These are phyloP conservation scores for Trametes villosa DNA, from an alignment of 768 basidiomycete genomes.

Conservation along the genomic window DNA sequence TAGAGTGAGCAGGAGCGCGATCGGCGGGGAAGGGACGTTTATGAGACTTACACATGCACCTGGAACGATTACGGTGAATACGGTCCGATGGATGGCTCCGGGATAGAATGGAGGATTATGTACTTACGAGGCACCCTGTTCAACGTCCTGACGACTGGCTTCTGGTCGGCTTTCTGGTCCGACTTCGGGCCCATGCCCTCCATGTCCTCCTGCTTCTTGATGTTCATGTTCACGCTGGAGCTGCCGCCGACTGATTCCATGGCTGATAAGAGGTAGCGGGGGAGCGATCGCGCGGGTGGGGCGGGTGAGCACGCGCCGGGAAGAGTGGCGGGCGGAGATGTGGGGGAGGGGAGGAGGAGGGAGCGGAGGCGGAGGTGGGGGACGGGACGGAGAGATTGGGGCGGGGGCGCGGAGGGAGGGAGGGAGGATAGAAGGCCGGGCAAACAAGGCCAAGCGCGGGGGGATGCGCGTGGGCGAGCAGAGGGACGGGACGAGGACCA, in stretches of 20 bases:
- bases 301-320: background rate
- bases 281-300: constrained; percentile 2
- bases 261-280: constrained; percentile 10
- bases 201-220: constrained; percentile 66
- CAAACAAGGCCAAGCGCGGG: constrained; percentile 29
- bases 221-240: constrained; percentile 25
- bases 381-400: constrained; percentile 8
- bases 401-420: constrained; percentile 4
- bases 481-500: background rate
- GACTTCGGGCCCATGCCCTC: constrained; percentile 50
- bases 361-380: constrained; percentile 13
- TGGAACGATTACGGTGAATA: constrained; percentile 38
- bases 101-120: constrained; percentile 22
- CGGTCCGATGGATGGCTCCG: constrained; percentile 19
- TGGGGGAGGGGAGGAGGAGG: constrained; percentile 5
- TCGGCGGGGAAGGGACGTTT: constrained; percentile 3
- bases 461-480: background rate
- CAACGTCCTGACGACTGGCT: constrained; percentile 75
- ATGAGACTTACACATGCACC: constrained; percentile 75
- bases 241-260: constrained; percentile 32
- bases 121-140: constrained; percentile 86
- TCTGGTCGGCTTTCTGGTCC: constrained; percentile 63
- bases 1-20: constrained; percentile 2
- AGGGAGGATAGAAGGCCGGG: constrained; percentile 2
- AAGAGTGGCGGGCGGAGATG: background rate